phyloP scores from a whole-genome alignment of 768 basidiomycete species.

The Obba rivulosa region DNA sequence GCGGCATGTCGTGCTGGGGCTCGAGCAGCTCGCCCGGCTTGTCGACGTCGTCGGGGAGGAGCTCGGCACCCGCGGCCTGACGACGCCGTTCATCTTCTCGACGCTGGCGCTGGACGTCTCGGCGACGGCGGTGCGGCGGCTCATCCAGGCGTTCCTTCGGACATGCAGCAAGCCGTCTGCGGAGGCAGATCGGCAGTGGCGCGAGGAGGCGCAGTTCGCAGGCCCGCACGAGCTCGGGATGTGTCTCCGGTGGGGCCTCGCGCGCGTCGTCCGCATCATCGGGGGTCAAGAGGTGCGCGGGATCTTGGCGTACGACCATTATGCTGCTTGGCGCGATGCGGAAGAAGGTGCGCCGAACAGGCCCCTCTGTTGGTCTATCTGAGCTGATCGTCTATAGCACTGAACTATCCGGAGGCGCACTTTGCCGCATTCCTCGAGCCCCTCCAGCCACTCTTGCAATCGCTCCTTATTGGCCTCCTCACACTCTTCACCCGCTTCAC shows the following conservation, averaged over 20 bases:
- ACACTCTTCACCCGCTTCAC: conserved; percentile 78
- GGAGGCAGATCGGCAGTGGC: conserved; percentile 54
- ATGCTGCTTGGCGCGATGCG: conserved; percentile 72
- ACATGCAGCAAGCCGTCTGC: conserved; percentile 37
- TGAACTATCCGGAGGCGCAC: conserved; percentile 64
- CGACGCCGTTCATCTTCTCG: conserved; percentile 90
- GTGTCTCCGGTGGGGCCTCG: conserved; percentile 90
- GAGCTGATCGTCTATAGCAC: conserved; percentile 31
- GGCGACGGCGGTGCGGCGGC: conserved; percentile 62
- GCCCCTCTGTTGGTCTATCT: neutral
- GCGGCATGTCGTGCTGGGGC: conserved; percentile 70
- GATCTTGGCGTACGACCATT: conserved; percentile 79
- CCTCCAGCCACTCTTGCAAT: conserved; percentile 48
- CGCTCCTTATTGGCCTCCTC: conserved; percentile 64
- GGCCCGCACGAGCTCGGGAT: conserved; percentile 87
- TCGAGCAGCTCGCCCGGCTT: conserved; percentile 65
- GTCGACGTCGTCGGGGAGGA: conserved; percentile 68
- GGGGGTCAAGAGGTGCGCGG: conserved; percentile 76
- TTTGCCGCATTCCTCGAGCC: conserved; percentile 64
- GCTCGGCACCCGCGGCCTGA: conserved; percentile 65
- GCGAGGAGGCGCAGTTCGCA: conserved; percentile 79
- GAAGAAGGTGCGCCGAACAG: conserved; percentile 64
- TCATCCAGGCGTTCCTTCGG: conserved; percentile 78
- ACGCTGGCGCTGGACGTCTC: conserved; percentile 83
- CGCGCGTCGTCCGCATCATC: conserved; percentile 66